These are phyloP conservation scores for Fragaria iinumae DNA, from an alignment of 306 rosid genomes.

Conservation along the genomic window DNA sequence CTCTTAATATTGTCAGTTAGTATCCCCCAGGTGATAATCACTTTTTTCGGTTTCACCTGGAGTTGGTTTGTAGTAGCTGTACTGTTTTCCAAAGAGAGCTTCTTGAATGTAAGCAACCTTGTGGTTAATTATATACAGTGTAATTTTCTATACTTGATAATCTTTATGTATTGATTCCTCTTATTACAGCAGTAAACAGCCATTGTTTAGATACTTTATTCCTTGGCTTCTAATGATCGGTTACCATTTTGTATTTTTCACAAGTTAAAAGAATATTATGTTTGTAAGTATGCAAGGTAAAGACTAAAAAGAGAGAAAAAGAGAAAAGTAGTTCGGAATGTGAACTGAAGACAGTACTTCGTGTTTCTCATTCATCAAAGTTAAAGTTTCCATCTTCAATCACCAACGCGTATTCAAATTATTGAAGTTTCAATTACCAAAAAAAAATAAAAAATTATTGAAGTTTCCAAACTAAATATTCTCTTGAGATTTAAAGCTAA, in stretches of 20 bases:
- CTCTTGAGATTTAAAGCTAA: conserved; percentile 28
- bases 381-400: conserved; percentile 30
- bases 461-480: conserved; percentile 16
- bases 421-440: conserved; percentile 1
- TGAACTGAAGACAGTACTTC: conserved; percentile 28
- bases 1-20: conserved; percentile 18
- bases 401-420: conserved; percentile 17
- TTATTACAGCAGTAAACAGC: neutral
- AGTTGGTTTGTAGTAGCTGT: conserved; percentile 31
- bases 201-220: neutral
- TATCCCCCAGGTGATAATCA: conserved; percentile 40
- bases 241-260: neutral
- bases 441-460: too few relatives aligned
- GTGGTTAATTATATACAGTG: neutral
- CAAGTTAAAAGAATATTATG: conserved; percentile 8
- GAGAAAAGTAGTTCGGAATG: conserved; percentile 13
- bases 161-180: conserved; percentile 6
- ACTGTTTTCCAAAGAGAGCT: conserved; percentile 30
- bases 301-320: conserved; percentile 6
- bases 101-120: conserved; percentile 19
- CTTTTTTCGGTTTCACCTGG: conserved; percentile 55
- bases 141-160: neutral
- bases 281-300: conserved; percentile 23
- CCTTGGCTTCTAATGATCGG: conserved; percentile 13
- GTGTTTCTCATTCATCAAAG: conserved; percentile 32